These are phyloP conservation scores for Spatholobus suberectus DNA, from an alignment of 306 rosid species.

Conservation along the genomic window DNA sequence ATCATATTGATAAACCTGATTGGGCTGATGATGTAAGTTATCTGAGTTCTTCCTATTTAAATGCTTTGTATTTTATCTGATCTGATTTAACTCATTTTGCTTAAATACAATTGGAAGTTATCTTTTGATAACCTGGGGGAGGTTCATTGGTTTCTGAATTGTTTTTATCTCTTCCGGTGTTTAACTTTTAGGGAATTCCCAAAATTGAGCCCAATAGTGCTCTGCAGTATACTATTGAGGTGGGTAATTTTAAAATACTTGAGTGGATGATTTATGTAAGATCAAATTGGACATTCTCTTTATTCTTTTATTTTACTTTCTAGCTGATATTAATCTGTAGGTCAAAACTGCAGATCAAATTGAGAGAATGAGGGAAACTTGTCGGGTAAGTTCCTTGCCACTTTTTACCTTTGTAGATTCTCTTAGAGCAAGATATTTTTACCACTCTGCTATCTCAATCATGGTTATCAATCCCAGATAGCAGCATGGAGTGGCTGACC, in stretches of 20 bases:
- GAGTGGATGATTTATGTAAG: background rate
- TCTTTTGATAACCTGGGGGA: conserved; percentile 19
- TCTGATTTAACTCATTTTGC: conserved; percentile 23
- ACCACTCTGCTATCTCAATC: background rate
- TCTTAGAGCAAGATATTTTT: background rate
- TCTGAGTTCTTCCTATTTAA: conserved; percentile 23
- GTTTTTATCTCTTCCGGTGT: conserved; percentile 26
- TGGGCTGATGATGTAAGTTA: conserved; percentile 92
- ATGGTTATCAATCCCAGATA: too few species aligned
- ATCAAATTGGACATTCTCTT: background rate
- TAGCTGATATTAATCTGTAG: conserved; percentile 51
- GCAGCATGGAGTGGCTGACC: too few species aligned
- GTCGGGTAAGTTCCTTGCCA: conserved; percentile 61
- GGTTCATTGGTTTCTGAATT: conserved; percentile 34
- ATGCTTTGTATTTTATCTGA: conserved; percentile 3
- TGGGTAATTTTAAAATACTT: conserved; percentile 37
- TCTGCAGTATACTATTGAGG: conserved; percentile 86
- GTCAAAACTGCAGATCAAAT: conserved; percentile 80
- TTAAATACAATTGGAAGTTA: background rate
- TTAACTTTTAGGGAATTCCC: conserved; percentile 73
- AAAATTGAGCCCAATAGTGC: conserved; percentile 82
- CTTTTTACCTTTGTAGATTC: background rate
- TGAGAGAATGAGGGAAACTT: conserved; percentile 84
- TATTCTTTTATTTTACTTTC: conserved; percentile 7
- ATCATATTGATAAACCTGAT: conserved; percentile 77